Conservation (phyloP, 768 basidiomycete genomes). For the Hygrocybe punicea region DNA sequence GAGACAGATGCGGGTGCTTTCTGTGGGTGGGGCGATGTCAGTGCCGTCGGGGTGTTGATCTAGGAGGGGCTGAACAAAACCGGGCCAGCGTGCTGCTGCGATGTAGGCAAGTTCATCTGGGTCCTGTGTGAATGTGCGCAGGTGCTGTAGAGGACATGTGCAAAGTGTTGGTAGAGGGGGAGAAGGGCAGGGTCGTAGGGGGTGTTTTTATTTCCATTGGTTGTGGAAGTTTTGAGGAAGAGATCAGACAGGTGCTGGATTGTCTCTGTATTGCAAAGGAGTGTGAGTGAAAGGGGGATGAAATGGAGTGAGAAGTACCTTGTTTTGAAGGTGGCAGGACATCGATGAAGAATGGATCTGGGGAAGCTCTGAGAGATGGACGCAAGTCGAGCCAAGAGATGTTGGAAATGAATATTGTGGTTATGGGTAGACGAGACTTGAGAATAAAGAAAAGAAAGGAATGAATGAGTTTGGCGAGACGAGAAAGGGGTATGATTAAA, state of each 20-base stretch:
- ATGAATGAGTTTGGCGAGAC: conserved; percentile 65
- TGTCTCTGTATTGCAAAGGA: conserved; percentile 5
- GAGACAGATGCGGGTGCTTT: conserved; percentile 65
- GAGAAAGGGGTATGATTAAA: conserved; percentile 64
- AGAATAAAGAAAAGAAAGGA: not conserved
- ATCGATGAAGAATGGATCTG: conserved; percentile 69
- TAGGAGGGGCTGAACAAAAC: conserved; percentile 67
- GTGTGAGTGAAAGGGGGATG: conserved; percentile 37
- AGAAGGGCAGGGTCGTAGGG: conserved; percentile 55
- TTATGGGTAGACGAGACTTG: conserved; percentile 58
- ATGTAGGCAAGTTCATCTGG: conserved; percentile 71
- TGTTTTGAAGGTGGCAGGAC: conserved; percentile 52
- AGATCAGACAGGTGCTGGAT: not conserved
- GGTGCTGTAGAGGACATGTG: conserved; percentile 53
- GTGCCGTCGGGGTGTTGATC: conserved; percentile 40
- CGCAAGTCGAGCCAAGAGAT: conserved; percentile 69
- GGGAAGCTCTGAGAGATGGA: conserved; percentile 65
- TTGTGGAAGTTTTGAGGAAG: not conserved
- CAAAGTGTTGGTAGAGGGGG: conserved; percentile 63
- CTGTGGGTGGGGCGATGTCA: conserved; percentile 41
- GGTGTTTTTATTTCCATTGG: conserved; percentile 10
- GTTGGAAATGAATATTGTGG: conserved; percentile 60
- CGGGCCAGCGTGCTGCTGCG: conserved; percentile 76
- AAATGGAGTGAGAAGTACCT: conserved; percentile 36
- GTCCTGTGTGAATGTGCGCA: conserved; percentile 64